Evolutionary conservation across 1,139 yeast species (phyloP), one percentile per base, ranked within the genome.

Genomic region (Saccharomyces hybrid): DNA sequence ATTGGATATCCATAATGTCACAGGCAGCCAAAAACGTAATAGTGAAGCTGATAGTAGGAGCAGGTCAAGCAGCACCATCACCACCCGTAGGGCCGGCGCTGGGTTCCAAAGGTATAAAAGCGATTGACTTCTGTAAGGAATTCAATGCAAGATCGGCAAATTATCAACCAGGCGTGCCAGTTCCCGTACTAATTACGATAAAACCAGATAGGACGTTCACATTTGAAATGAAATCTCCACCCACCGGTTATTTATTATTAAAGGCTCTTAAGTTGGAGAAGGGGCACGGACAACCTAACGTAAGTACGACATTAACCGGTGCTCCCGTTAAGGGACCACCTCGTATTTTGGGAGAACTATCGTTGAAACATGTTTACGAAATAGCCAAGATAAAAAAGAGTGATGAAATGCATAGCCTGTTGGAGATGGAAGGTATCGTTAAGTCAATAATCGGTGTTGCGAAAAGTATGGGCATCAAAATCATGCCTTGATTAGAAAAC

Each of bases 41-140:
- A 64, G 90, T 93, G 56, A 93, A 91, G 72, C 81, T 93, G 60
- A 84, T 93, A 56, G 98, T 93, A 4, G 97, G 95, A n/a, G 99
- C 99, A 3, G 98, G 98, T 6, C 90, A 90, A 70, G 99, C 99
- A 0, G 95, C 98, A 0, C 99, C 99, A 47, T 86, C 97, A 1
- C 99, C 99, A 34, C 99, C 99, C 5, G 98, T 93, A 19, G 99
- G 99, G 60, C 99, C 99, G 42, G 99, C 99, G 0, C 77, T 93
- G 55, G 99, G 99, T 62, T 93, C 99, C 57, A 91, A 93, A 71
- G 99, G 99, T 76, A 96, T 93, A 55, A 95, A 95, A 71, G 98
- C 99, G 59, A 95, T 93, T 66, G 99, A 95, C 71, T 93, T 93
- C 68, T 93, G 99, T 76, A 95, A 93, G 73, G 98, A 93, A 71